These are phyloP conservation scores for Diutina mesorugosa DNA, from an alignment of 1,139 yeast genomes.

Conservation along the genomic window DNA sequence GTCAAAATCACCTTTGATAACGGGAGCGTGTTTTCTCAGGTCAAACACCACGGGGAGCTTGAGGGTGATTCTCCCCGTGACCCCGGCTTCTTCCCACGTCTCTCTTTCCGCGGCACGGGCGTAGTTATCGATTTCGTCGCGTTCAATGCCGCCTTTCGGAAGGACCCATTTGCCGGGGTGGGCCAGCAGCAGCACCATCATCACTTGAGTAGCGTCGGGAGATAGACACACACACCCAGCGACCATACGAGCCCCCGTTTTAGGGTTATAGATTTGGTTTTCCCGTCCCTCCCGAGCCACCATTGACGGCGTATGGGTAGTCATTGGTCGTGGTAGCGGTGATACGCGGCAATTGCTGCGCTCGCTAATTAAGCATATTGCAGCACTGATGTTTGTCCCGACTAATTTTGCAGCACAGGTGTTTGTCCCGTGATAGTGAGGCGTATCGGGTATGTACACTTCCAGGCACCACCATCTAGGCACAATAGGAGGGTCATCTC, in stretches of 20 bases:
- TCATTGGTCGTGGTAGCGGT: too few species aligned
- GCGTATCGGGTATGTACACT: too few species aligned
- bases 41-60: constrained; percentile 60
- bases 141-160: constrained; percentile 94
- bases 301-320: background rate
- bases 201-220: constrained; percentile 40
- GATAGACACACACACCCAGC: constrained; percentile 84
- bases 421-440: background rate
- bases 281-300: constrained; percentile 9
- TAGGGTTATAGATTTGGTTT: constrained; percentile 29
- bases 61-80: constrained; percentile 43
- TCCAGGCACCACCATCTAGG: too few species aligned
- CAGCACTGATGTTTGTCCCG: background rate
- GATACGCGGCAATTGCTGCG: background rate
- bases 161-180: constrained; percentile 66
- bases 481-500: too few species aligned
- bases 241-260: constrained; percentile 69
- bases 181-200: constrained; percentile 66
- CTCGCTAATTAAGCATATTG: too few species aligned
- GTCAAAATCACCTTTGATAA: constrained; percentile 23
- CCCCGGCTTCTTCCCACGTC: constrained; percentile 98
- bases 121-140: constrained; percentile 52
- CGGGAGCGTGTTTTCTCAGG: constrained; percentile 49
- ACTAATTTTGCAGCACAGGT: too few species aligned
- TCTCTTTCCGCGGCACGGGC: constrained; percentile 63